Evolutionary conservation across 768 basidiomycete species (phyloP).

Genomic region (Nidula microcarpa): DNA sequence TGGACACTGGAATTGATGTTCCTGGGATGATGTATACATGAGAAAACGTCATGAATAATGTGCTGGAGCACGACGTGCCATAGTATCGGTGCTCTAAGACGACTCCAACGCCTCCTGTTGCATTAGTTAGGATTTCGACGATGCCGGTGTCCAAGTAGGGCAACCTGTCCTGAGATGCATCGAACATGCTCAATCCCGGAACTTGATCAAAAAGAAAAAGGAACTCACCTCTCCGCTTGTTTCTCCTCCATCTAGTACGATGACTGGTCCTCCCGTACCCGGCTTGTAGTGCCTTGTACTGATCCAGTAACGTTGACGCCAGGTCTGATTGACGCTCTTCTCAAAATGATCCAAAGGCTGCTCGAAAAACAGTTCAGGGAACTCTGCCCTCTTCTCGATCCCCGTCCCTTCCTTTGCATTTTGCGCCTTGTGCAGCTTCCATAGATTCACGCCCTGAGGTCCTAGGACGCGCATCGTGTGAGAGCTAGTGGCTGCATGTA

Average conservation of each 20-base stretch:
- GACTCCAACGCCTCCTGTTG: conserved; percentile 84
- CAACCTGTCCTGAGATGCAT: conserved; percentile 33
- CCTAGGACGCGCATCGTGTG: conserved; percentile 26
- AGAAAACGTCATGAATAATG: too few species aligned
- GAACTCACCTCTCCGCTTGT: conserved; percentile 67
- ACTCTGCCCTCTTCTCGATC: conserved; percentile 16
- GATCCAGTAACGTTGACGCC: conserved; percentile 93
- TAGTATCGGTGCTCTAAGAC: conserved; percentile 93
- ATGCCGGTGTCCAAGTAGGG: conserved; percentile 78
- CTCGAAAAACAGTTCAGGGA: conserved; percentile 65
- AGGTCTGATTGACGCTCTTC: conserved; percentile 52
- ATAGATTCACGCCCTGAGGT: conserved; percentile 64
- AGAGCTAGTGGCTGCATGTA: not conserved
- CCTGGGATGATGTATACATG: too few species aligned
- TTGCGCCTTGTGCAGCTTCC: conserved; percentile 42
- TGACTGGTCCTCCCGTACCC: conserved; percentile 74
- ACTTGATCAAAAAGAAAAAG: too few species aligned
- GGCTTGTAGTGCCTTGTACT: conserved; percentile 80
- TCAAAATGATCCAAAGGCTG: conserved; percentile 87
- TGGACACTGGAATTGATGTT: conserved; percentile 64
- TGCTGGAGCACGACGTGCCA: conserved; percentile 32
- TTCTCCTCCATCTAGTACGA: conserved; percentile 92
- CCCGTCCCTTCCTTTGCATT: not conserved
- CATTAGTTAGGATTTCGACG: conserved; percentile 77
- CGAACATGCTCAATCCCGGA: too few species aligned